Conservation (phyloP, 768 basidiomycete species). For the Hygrophorus russula region DNA sequence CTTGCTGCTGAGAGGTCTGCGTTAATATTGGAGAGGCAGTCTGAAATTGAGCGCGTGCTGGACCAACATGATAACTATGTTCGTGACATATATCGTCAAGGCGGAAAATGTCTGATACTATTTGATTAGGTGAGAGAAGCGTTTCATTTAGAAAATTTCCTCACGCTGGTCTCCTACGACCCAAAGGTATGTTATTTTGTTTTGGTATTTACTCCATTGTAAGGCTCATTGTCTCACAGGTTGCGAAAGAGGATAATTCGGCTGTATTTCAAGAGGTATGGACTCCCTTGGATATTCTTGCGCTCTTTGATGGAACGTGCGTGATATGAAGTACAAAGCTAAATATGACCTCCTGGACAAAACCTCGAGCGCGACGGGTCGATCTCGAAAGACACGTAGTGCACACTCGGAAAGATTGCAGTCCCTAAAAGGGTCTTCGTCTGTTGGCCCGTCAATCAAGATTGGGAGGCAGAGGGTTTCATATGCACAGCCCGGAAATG, state of each 20-base stretch:
- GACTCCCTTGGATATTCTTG: slow-evolving; percentile 6
- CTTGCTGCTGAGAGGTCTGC: slow-evolving; percentile 27
- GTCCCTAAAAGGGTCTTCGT: background rate
- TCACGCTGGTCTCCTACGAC: slow-evolving; percentile 65
- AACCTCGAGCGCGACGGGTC: slow-evolving; percentile 22
- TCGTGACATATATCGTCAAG: slow-evolving; percentile 20
- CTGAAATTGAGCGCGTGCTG: slow-evolving; percentile 43
- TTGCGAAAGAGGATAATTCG: slow-evolving; percentile 62
- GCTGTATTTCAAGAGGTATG: slow-evolving; percentile 65
- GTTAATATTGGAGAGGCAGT: slow-evolving; percentile 49
- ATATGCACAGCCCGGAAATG: slow-evolving; percentile 8
- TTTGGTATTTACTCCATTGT: background rate
- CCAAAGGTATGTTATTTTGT: slow-evolving; percentile 42
- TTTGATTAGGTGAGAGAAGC: slow-evolving; percentile 61
- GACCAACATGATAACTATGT: slow-evolving; percentile 69
- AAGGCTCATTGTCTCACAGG: slow-evolving; percentile 24
- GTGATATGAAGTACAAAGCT: slow-evolving; percentile 39
- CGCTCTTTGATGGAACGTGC: slow-evolving; percentile 2
- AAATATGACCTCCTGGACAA: slow-evolving; percentile 51
- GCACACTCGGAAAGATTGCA: slow-evolving; percentile 40
- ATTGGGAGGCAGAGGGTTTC: background rate
- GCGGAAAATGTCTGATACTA: background rate
- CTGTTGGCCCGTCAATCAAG: background rate
- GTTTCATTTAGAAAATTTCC: slow-evolving; percentile 82
- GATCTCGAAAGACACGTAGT: slow-evolving; percentile 50